Evolutionary conservation across 257 asterid species (phyloP).

Genomic region (Catharanthus roseus): DNA sequence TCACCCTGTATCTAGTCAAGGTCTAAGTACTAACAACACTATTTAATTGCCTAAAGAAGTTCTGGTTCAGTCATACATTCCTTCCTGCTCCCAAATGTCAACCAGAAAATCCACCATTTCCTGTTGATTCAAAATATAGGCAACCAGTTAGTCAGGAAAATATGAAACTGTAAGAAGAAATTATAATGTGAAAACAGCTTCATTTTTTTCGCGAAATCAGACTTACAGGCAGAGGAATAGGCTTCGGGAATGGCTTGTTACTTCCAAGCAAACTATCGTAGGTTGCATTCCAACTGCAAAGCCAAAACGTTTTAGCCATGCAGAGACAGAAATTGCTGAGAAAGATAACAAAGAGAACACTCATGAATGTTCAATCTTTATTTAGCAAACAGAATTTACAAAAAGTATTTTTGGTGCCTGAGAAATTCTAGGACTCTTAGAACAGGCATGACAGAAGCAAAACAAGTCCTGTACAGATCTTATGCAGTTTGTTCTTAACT

Average conservation of each 20-base stretch:
- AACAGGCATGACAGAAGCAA: background rate
- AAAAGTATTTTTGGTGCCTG: background rate
- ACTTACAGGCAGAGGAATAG: slow-evolving; percentile 78
- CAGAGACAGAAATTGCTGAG: slow-evolving; percentile 27
- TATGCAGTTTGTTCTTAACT: background rate
- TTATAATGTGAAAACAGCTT: background rate
- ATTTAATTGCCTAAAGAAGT: background rate
- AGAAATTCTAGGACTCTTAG: background rate
- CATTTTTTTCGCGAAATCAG: slow-evolving; percentile 4
- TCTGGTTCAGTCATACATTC: slow-evolving; percentile 51
- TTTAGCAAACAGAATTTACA: slow-evolving; percentile 1
- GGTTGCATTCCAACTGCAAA: slow-evolving; percentile 85
- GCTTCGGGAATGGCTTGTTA: slow-evolving; percentile 72
- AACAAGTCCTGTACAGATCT: too few species aligned
- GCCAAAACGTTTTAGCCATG: slow-evolving; percentile 29
- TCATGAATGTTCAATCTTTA: slow-evolving; percentile 10
- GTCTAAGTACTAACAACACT: background rate
- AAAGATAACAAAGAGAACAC: slow-evolving; percentile 7
- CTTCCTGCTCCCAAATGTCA: slow-evolving; percentile 82
- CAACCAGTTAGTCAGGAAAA: slow-evolving; percentile 10
- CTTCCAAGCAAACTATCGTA: slow-evolving; percentile 73
- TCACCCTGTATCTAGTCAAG: background rate
- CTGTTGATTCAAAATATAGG: slow-evolving; percentile 35
- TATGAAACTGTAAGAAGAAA: background rate
- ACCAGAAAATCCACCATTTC: slow-evolving; percentile 84